Percentiles rank a stretch among this genome's conserved stretches.
Evolutionary conservation across 208 protist genomes (phyloP).

Genomic region (Strigomonas culicis): DNA sequence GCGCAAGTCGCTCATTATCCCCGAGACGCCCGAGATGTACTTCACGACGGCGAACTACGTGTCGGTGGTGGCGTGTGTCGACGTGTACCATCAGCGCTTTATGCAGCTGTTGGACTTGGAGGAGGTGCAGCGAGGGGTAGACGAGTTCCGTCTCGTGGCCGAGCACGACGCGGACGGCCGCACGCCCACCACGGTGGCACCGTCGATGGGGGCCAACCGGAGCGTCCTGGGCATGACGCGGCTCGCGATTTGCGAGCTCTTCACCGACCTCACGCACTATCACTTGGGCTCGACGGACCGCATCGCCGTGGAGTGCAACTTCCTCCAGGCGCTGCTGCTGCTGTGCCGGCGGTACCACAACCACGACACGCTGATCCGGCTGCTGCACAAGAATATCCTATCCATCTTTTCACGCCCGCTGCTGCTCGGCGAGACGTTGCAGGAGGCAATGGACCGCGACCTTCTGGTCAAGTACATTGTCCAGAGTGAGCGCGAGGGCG

Average conservation of each 20-base stretch:
- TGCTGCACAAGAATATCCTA: constrained; percentile 37
- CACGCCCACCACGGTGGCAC: neutral
- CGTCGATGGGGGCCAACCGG: neutral
- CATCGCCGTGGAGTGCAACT: constrained; percentile 32
- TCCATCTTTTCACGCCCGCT: constrained; percentile 37
- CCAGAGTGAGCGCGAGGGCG: constrained; percentile 3
- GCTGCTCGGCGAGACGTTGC: constrained; percentile 24
- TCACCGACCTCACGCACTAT: constrained; percentile 49
- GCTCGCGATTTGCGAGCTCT: constrained; percentile 47
- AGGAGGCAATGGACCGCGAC: constrained; percentile 33
- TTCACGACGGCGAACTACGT: constrained; percentile 24
- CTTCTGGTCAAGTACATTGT: constrained; percentile 31
- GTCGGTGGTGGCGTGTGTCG: constrained; percentile 29
- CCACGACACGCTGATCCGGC: constrained; percentile 30
- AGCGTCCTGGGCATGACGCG: constrained; percentile 23
- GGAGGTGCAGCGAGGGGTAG: neutral
- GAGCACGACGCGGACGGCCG: no score
- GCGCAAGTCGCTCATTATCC: constrained; percentile 49
- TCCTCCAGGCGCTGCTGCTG: constrained; percentile 39
- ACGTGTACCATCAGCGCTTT: constrained; percentile 25
- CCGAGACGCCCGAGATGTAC: constrained; percentile 47
- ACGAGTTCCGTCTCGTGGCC: no score
- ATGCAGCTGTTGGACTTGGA: constrained; percentile 18
- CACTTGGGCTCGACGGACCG: constrained; percentile 34
- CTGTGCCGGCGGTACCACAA: constrained; percentile 42